Evolutionary conservation across 495 filamentous ascomycete genomes (phyloP), one percentile per base, ranked within the genome.

Genomic region (Monascus purpureus): DNA sequence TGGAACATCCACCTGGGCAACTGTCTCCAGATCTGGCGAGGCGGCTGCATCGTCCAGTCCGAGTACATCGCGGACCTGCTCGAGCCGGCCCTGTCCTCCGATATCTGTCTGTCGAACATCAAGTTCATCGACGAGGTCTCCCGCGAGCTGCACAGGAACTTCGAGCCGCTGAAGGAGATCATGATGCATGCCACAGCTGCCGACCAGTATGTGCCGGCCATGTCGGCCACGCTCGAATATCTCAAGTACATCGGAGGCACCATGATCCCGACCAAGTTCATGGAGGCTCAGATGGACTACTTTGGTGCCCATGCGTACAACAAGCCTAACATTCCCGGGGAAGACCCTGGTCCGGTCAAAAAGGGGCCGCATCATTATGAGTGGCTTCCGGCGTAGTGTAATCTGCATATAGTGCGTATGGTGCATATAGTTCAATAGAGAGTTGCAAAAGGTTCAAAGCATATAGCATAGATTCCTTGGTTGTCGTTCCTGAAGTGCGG

Each of bases 251-350:
- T 53, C 25, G 64, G 59, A 8, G 69, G 68, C 2, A 61, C 63
- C 5, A 55, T 56, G 29, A 38, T 79, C 13, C 73, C 81, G 4
- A 80, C 77, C 7, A 63, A 71, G 43, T 83, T 83, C 42, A 75
- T 77, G 64, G 77, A 84, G 47, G 78, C 76, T 4, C 68, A 85
- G 52, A 59, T 83, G 60, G 76, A 84, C 47, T 82, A 72, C 38
- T 84, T 85, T 38, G 79, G 78, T n/a, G 64, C 65, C 7, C 77
- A 82, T 46, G 67, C 65, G 46, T 84, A 70, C 42, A 77, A 83
- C 42, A 57, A 57, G 35, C 52, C 54, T 0, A 50, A 54, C 8
- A 41, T 62, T 36, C 38, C 45, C 0, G 56, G 55, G n/a, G 59
- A 61, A 25, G 59, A 62, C 38, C 57, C 57, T 12, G 59, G 57